Percentiles rank a stretch among this genome's conserved stretches.
phyloP scores from a whole-genome alignment of 1,139 yeast genomes.

The Hanseniaspora sp. region DNA sequence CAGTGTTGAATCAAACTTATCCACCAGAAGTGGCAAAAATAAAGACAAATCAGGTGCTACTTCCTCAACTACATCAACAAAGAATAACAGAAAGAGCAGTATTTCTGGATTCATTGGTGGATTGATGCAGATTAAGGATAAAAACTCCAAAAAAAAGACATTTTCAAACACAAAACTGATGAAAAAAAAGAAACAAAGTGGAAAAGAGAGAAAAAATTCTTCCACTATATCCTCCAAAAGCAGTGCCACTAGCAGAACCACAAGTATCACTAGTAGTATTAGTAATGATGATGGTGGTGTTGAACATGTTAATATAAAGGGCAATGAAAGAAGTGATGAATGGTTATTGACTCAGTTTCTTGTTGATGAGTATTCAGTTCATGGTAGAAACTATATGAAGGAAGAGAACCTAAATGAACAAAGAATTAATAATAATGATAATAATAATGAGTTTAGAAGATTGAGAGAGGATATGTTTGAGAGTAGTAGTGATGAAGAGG shows the following conservation, averaged over 20 bases:
- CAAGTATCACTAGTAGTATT: not conserved
- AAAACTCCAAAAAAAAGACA: too few relatives aligned
- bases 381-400: constrained; percentile 6
- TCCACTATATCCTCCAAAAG: not conserved
- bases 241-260: not conserved
- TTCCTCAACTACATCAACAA: too few relatives aligned
- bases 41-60: not conserved
- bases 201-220: not conserved
- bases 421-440: not conserved
- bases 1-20: not conserved
- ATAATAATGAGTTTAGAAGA: not conserved
- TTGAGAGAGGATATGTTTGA: constrained; percentile 16
- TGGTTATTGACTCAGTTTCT: constrained; percentile 13
- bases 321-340: not conserved
- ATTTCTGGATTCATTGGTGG: too few relatives aligned
- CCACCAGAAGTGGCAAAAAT: not conserved
- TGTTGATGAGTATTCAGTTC: constrained; percentile 14
- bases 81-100: too few relatives aligned
- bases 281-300: not conserved
- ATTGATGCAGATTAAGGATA: too few relatives aligned
- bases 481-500: constrained; percentile 16
- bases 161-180: too few relatives aligned
- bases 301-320: too few relatives aligned
- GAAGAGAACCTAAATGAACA: not conserved
- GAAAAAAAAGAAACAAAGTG: too few relatives aligned